Evolutionary conservation across 306 rosid genomes (phyloP), one percentile per base, ranked within the genome.

Genomic region (Corylus avellana): DNA sequence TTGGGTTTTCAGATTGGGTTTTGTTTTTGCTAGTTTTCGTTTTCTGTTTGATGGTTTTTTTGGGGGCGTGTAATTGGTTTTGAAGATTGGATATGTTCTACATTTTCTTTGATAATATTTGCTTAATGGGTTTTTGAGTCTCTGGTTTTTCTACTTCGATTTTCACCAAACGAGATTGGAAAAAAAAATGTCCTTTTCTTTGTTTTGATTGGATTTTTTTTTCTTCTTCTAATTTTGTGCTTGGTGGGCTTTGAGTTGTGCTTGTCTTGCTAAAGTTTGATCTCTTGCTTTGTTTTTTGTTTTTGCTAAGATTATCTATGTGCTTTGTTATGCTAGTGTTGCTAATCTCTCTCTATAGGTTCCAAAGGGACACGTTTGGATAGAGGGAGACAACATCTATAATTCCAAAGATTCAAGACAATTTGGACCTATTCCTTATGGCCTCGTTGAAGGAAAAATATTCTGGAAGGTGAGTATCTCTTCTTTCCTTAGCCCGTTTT

Each of bases 341-440:
- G 18, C 49, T 47, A 12, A 29, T 58, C 61, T 63, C 53, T 62
- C 57, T 67, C 70, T 16, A 4, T 70, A 92, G 96, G 91, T 91
- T 89, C 97, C 96, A 1, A 86, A 86, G 78, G 97, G 97, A 37
- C 87, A 87, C 14, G 74, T 92, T 83, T 92, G 96, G 98, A 79
- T 92, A 29, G 84, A 92, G 80, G 97, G 98, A 58, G 97, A 92
- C 87, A 87, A 89, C 74, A 79, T 79, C 39, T 88, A 88, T 58
- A 50, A 25, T 0, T 83, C 90, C 58, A 61, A 0, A 9, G 96
- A 94, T 88, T 94, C 97, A n/a, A 91, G 93, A 77, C 47, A 66
- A 29, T 92, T 84, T 75, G 98, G 98, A 59, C 78, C 97, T 27
- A 80, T 92, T 80, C 93, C 98, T 68, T 92, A 84, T 86, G 89